Evolutionary conservation across 495 filamentous ascomycete species (phyloP).

Genomic region (Bathelium albidoporum): DNA sequence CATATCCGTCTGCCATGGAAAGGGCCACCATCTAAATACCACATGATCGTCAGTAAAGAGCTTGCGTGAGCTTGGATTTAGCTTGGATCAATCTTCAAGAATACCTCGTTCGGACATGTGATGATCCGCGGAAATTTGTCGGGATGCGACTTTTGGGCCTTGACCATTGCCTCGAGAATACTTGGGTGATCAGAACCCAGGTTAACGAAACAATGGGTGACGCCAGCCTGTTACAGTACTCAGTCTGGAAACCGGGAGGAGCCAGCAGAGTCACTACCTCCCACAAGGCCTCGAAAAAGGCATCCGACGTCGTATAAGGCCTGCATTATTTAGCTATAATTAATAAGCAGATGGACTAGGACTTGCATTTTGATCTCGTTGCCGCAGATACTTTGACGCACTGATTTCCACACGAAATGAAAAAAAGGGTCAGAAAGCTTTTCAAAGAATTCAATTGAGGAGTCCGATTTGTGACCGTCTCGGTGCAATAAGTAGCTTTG

Average conservation of each 20-base stretch:
- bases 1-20: slow-evolving; percentile 94
- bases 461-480: too few species aligned
- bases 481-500: too few species aligned
- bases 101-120: slow-evolving; percentile 84
- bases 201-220: slow-evolving; percentile 88
- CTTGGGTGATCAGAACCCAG: slow-evolving; percentile 88
- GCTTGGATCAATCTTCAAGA: background rate
- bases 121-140: slow-evolving; percentile 75
- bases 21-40: slow-evolving; percentile 79
- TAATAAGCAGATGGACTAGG: background rate
- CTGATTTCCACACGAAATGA: background rate
- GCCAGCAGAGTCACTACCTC: slow-evolving; percentile 33
- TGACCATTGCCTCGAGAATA: slow-evolving; percentile 94
- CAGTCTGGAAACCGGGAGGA: background rate
- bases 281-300: slow-evolving; percentile 94
- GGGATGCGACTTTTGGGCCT: slow-evolving; percentile 57
- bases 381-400: background rate
- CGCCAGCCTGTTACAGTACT: slow-evolving; percentile 50
- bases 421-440: background rate
- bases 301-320: slow-evolving; percentile 63
- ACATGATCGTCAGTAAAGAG: background rate
- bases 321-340: slow-evolving; percentile 3
- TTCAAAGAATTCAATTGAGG: background rate
- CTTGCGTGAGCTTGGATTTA: background rate
- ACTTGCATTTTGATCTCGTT: background rate